Base-by-base conservation (phyloP, 768 basidiomycete species). In the Lentinula sp. region DNA sequence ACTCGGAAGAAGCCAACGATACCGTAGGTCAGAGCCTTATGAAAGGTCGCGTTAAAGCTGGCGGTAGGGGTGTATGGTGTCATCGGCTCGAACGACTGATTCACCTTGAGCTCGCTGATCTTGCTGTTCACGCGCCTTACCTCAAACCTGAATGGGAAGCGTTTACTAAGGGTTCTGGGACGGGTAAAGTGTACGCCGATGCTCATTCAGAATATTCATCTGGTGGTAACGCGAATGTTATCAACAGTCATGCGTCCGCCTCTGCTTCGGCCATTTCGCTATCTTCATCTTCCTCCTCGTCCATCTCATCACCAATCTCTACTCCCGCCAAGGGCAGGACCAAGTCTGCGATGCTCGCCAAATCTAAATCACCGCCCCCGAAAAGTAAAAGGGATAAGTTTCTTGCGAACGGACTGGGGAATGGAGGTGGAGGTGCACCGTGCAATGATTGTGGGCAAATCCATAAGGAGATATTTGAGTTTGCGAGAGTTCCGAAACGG, bases 381-480 rank as follows among this genome's bases (percentile, higher is more conserved):
- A 56, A 35, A 58, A 58, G 31, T 42, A 56, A 49, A 35, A 58
- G 42, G 18, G 49, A 55, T 1, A 23, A 43, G 37, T 49, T 58
- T 65, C n/a, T 57, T 60, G 57, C 53, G 65, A 60, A 66, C 67
- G 28, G 62, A 37, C 59, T 64, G 42, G 68, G 64, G 60, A 65
- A 64, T 45, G 67, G 63, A 46, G 61, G 57, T 1, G 62, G 46
- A 37, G 58, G 59, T n/a, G 63, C 63, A 31, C 70, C 74, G 5
- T 84, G 83, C 67, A 60, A 66, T 15, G 76, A 78, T 65, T 77
- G 79, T 71, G 46, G 85, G 15, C 73, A 66, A 8, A 66, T 80
- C 31, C 92, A 94, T 70, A 84, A 83, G 66, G 92, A 94, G 68
- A 91, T 94, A 16, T 94, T 94, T 69, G 74, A 87, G 42, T 91